Evolutionary conservation across 2,329 filamentous ascomycete species (phyloP), one percentile per base, ranked within the genome.

Genomic region (Penicillium fuscoglaucum): DNA sequence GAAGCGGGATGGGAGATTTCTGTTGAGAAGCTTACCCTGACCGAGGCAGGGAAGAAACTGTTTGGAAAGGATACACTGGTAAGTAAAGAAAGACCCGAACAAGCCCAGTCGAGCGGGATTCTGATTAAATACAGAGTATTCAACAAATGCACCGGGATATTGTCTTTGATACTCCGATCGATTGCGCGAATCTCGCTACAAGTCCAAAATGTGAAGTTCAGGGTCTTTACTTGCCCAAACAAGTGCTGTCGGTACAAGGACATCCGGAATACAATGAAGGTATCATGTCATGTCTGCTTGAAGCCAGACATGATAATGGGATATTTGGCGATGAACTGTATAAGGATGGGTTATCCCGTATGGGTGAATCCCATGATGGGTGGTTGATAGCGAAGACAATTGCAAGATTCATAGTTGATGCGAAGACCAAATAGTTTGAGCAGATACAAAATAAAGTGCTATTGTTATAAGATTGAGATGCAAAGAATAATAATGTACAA

Each of bases 101-200:
- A 10, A 17, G 10, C 4, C 6, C 19, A 6, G 43, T 46, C 1
- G 7, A 3, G 15, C 12, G 10, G 1, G 7, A 35, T 28, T 12
- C 55, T 66, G 40, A 62, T 29, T 17, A 1, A 28, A 4, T 33
- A 17, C 29, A 72, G 69, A 48, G 49, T 28, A 49, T 74, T 21
- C 78, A 81, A 24, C 80, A 82, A 58, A 81, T 82, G 78, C 80
- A 82, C 59, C 76, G 74, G 47, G 80, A 82, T 65, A 70, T 79
- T 43, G 76, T 80, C 29, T 69, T 72, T 55, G 69, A 73, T 24
- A 71, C 77, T 2, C 80, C 80, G 3, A 60, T 70, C 10, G 74
- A 69, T 39, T 75, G 74, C 55, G 62, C 74, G 10, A 77, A 77
- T 46, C 68, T 82, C 2, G 79, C 77, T 7, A 74, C 70, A 55